Percentiles rank a stretch among this genome's conserved stretches.
These are phyloP conservation scores for Yarrowia osloensis DNA, from an alignment of 805 yeast genomes.

Conservation along the genomic window DNA sequence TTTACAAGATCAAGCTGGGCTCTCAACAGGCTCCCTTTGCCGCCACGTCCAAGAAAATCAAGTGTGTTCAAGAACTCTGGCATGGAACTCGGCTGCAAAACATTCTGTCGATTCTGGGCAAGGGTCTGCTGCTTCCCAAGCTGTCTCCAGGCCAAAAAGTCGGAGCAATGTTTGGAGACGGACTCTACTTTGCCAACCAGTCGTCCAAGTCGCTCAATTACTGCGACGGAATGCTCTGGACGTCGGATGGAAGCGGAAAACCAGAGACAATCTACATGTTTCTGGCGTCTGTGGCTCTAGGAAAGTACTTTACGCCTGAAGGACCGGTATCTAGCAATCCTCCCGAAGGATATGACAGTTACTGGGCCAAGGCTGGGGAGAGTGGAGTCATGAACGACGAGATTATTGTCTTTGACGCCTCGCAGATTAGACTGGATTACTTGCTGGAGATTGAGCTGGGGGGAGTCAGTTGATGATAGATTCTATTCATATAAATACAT, in stretches of 20 bases:
- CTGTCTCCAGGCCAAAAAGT: slow-evolving; percentile 24
- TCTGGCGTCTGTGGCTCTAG: slow-evolving; percentile 21
- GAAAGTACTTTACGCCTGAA: slow-evolving; percentile 3
- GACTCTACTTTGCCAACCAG: slow-evolving; percentile 25
- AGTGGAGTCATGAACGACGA: slow-evolving; percentile 29
- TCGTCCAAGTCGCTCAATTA: slow-evolving; percentile 23
- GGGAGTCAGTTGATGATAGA: not conserved
- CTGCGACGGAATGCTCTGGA: slow-evolving; percentile 23
- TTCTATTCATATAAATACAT: no score
- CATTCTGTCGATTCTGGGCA: slow-evolving; percentile 14
- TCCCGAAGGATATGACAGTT: slow-evolving; percentile 21
- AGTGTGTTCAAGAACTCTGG: slow-evolving; percentile 24
- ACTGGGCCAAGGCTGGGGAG: slow-evolving; percentile 23
- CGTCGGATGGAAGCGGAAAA: not conserved
- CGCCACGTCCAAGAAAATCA: slow-evolving; percentile 25
- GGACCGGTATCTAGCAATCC: not conserved
- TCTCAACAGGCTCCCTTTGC: slow-evolving; percentile 28
- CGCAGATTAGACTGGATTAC: slow-evolving; percentile 3
- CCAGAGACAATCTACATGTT: slow-evolving; percentile 22
- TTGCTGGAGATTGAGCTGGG: slow-evolving; percentile 15
- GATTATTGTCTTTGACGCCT: slow-evolving; percentile 19
- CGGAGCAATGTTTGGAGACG: slow-evolving; percentile 30
- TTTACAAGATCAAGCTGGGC: slow-evolving; percentile 22
- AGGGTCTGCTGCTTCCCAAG: slow-evolving; percentile 14
- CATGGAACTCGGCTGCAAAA: slow-evolving; percentile 24